Evolutionary conservation across 2,329 filamentous ascomycete species (phyloP).

Genomic region (Aspergillus unguis): DNA sequence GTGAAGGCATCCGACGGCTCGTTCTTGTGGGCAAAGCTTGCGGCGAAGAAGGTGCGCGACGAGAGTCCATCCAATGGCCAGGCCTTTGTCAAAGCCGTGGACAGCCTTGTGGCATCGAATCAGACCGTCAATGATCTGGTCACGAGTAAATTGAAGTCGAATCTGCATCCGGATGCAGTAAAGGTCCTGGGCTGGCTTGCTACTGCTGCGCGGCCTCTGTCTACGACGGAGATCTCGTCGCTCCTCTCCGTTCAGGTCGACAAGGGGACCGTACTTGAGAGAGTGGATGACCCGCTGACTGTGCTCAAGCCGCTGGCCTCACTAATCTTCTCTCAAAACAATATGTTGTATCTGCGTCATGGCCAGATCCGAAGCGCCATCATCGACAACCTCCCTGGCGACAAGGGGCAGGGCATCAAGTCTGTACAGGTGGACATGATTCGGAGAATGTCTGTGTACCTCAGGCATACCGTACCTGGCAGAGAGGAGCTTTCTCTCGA

Average conservation of each 20-base stretch:
- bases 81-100: slow-evolving; percentile 27
- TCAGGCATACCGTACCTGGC: slow-evolving; percentile 28
- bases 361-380: slow-evolving; percentile 31
- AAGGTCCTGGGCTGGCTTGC: slow-evolving; percentile 37
- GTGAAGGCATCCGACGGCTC: slow-evolving; percentile 35
- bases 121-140: slow-evolving; percentile 33
- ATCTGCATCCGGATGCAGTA: slow-evolving; percentile 30
- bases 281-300: slow-evolving; percentile 21
- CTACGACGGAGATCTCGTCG: slow-evolving; percentile 27
- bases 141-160: slow-evolving; percentile 20
- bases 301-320: slow-evolving; percentile 29
- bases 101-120: slow-evolving; percentile 24
- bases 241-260: slow-evolving; percentile 31
- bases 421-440: slow-evolving; percentile 34
- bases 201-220: slow-evolving; percentile 35
- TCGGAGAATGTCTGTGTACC: slow-evolving; percentile 33
- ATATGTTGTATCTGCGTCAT: slow-evolving; percentile 36
- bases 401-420: slow-evolving; percentile 29
- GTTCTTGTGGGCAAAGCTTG: slow-evolving; percentile 41
- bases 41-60: slow-evolving; percentile 27
- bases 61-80: slow-evolving; percentile 23
- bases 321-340: slow-evolving; percentile 34
- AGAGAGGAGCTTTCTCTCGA: slow-evolving; percentile 31
- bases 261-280: slow-evolving; percentile 27
- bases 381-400: slow-evolving; percentile 28